These are phyloP conservation scores for Tylopilus cervinicoccineus DNA, from an alignment of 768 basidiomycete species.

Conservation along the genomic window DNA sequence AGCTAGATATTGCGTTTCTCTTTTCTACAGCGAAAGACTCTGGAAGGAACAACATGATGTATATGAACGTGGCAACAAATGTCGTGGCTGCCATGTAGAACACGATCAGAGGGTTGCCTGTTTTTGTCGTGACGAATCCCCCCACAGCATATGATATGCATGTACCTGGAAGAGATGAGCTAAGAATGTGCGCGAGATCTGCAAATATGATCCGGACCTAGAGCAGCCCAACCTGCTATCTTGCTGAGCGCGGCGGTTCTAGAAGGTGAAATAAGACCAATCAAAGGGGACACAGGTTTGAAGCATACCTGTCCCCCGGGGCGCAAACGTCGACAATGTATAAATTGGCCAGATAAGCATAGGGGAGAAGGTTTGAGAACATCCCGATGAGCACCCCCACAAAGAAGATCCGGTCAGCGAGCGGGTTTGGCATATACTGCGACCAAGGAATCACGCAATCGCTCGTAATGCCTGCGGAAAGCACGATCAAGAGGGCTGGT, in stretches of 20 bases:
- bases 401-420: slow-evolving; percentile 11
- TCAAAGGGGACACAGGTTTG: background rate
- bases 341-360: slow-evolving; percentile 18
- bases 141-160: slow-evolving; percentile 26
- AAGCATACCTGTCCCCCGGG: slow-evolving; percentile 23
- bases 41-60: slow-evolving; percentile 21
- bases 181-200: background rate
- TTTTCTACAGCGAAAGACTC: slow-evolving; percentile 29
- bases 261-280: slow-evolving; percentile 4
- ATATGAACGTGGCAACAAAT: slow-evolving; percentile 13
- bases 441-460: slow-evolving; percentile 17
- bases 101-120: slow-evolving; percentile 22
- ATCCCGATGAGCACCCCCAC: slow-evolving; percentile 13
- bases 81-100: slow-evolving; percentile 16
- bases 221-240: slow-evolving; percentile 23
- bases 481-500: slow-evolving; percentile 12
- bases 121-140: slow-evolving; percentile 27
- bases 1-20: slow-evolving; percentile 12
- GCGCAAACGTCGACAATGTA: slow-evolving; percentile 26
- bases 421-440: background rate
- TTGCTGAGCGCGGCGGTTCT: slow-evolving; percentile 28
- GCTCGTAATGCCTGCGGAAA: slow-evolving; percentile 7
- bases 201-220: slow-evolving; percentile 18
- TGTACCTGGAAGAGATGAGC: slow-evolving; percentile 13
- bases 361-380: slow-evolving; percentile 12